phyloP scores from a whole-genome alignment of 495 filamentous ascomycete genomes.

The Tuber umbilicatum region DNA sequence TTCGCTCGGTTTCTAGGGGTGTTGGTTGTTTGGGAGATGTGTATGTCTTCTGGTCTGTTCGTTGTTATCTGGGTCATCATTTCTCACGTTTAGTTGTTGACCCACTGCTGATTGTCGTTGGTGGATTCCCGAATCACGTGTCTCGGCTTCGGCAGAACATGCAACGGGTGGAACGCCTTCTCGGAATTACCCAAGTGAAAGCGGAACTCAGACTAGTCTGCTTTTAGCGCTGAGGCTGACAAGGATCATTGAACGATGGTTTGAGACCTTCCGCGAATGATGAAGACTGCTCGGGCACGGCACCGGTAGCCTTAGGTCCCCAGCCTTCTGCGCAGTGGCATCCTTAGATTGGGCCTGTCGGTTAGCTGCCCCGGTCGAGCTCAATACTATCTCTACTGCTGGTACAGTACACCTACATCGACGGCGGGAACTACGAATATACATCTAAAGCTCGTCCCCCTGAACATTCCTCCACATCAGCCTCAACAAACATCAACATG shows the following conservation, averaged over 20 bases:
- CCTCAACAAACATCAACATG: slow-evolving; percentile 12
- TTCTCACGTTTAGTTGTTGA: not conserved
- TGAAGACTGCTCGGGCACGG: too few relatives aligned
- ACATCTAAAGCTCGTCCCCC: not conserved
- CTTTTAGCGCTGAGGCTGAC: not conserved
- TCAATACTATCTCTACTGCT: not conserved
- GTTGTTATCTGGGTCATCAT: not conserved
- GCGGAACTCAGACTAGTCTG: not conserved
- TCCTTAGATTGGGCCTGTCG: not conserved
- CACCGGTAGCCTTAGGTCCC: not conserved
- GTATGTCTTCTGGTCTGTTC: not conserved
- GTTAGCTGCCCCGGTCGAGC: not conserved
- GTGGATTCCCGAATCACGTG: not conserved
- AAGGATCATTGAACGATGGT: not conserved
- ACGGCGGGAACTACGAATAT: not conserved
- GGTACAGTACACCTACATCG: not conserved
- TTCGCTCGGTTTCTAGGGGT: not conserved
- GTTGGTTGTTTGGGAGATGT: not conserved
- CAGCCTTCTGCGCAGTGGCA: not conserved
- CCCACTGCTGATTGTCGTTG: not conserved
- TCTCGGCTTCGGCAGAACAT: not conserved
- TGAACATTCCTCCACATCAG: not conserved
- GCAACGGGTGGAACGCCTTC: not conserved
- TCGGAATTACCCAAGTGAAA: not conserved
- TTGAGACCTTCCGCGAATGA: too few relatives aligned